Evolutionary conservation across 2,329 filamentous ascomycete species (phyloP), one percentile per base, ranked within the genome.

Genomic region (Venturia aucupariae): DNA sequence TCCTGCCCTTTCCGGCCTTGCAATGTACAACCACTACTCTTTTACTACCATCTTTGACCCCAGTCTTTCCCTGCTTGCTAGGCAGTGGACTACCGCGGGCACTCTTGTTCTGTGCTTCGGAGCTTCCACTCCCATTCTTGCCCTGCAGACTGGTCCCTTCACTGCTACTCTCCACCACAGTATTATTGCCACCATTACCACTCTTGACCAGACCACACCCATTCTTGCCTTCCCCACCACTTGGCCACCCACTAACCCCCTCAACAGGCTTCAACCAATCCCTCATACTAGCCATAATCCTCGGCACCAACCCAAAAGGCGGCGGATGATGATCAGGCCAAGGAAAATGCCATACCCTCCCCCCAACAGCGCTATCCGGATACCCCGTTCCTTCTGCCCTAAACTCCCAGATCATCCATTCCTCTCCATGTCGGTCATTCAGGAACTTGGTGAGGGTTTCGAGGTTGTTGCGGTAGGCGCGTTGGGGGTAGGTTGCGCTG

Each of bases 331-430:
- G 94, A 73, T 99, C 94, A 0, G 94, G 94, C 86, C 90, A 99
- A 0, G 94, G 94, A 72, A 92, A 97, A 76, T 99, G 94, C 68
- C 88, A 85, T 68, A 97, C 87, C 3, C 92, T 84, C 41, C 85
- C 83, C 73, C 96, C 91, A 0, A 99, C 93, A 65, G 92, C 90
- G 22, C 86, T 84, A 72, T 99, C 94, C 0, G 92, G 92, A 71
- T 99, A 99, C 1, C 94, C 94, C 0, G 94, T 97, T 5, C 94
- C 94, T 75, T 99, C 94, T 42, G 92, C 94, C 57, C 94, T 87
- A 71, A 99, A 99, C 77, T 99, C 94, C 91, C 93, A 99, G 71
- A 99, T 96, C 3, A 89, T 86, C 94, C 94, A 99, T 67, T 94
- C 80, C 32, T 86, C 78, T 35, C 84, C 88, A 76, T 99, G 94